A percentile compares a stretch with the other conserved stretches of the same genome.
These are phyloP conservation scores for Suhomyces vadensis DNA, from an alignment of 805 yeast genomes.

Conservation along the genomic window DNA sequence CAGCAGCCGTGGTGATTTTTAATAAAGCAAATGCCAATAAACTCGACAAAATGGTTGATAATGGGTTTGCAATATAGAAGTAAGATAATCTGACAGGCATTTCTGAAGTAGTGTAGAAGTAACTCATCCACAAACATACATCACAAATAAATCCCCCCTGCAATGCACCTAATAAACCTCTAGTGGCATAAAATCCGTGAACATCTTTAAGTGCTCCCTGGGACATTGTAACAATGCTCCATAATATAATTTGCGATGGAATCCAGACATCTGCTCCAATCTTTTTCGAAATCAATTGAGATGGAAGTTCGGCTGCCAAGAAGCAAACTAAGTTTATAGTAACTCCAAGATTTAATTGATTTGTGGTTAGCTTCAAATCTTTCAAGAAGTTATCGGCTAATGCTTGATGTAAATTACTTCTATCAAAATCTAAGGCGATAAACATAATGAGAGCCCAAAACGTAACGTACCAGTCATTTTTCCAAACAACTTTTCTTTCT, in stretches of 20 bases:
- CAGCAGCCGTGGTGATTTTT: slow-evolving; percentile 46
- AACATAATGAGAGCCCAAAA: slow-evolving; percentile 25
- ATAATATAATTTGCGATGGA: slow-evolving; percentile 24
- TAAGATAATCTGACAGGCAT: slow-evolving; percentile 57
- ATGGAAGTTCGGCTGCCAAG: slow-evolving; percentile 26
- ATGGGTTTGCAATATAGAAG: slow-evolving; percentile 58
- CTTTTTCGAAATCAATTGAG: slow-evolving; percentile 26
- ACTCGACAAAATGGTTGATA: slow-evolving; percentile 48
- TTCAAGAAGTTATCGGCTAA: slow-evolving; percentile 24
- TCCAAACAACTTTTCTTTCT: slow-evolving; percentile 21
- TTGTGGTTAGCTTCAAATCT: slow-evolving; percentile 23
- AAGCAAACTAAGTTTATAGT: slow-evolving; percentile 23
- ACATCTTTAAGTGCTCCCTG: slow-evolving; percentile 20
- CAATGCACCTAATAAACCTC: slow-evolving; percentile 24
- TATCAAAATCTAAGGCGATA: slow-evolving; percentile 24
- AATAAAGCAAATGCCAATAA: slow-evolving; percentile 54
- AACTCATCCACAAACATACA: slow-evolving; percentile 60
- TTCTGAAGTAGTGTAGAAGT: slow-evolving; percentile 62
- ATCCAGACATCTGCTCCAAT: slow-evolving; percentile 28
- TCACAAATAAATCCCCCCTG: slow-evolving; percentile 54
- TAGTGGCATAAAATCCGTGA: slow-evolving; percentile 20
- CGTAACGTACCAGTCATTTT: slow-evolving; percentile 24
- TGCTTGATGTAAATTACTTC: slow-evolving; percentile 27
- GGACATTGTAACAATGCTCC: slow-evolving; percentile 25
- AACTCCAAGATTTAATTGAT: slow-evolving; percentile 26